Evolutionary conservation across 2,329 filamentous ascomycete species (phyloP).

Genomic region (Nannizziopsis barbatae): DNA sequence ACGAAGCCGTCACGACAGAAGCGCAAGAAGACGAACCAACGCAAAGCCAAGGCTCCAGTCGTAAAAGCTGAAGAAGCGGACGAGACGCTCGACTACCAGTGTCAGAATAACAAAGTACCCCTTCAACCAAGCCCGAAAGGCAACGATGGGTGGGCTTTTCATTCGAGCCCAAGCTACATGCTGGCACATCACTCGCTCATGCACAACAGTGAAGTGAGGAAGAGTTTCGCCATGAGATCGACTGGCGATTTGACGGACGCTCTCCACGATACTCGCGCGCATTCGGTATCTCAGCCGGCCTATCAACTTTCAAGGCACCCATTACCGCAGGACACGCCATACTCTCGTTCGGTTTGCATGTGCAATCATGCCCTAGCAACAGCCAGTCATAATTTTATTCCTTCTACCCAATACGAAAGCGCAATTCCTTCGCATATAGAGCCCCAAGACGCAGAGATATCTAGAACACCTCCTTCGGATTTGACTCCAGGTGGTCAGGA

Average conservation of each 20-base stretch:
- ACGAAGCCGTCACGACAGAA: conserved; percentile 36
- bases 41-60: too few relatives aligned
- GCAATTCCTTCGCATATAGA: conserved; percentile 1
- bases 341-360: not conserved
- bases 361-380: not conserved
- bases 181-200: not conserved
- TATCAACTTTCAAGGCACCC: not conserved
- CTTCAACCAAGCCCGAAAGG: not conserved
- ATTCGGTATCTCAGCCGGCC: not conserved
- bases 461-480: not conserved
- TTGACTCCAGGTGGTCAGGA: not conserved
- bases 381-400: not conserved
- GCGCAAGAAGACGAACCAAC: conserved; percentile 23
- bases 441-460: not conserved
- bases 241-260: not conserved
- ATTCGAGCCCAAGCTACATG: not conserved
- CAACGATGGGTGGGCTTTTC: conserved; percentile 1
- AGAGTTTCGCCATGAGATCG: not conserved
- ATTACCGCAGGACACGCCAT: not conserved
- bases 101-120: not conserved
- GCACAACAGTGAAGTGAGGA: not conserved
- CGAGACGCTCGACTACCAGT: not conserved
- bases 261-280: not conserved
- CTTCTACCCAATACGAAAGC: conserved; percentile 1
- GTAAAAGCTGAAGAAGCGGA: conserved; percentile 10